phyloP scores from a whole-genome alignment of 805 yeast species.

The Ogataea thermomethanolica region DNA sequence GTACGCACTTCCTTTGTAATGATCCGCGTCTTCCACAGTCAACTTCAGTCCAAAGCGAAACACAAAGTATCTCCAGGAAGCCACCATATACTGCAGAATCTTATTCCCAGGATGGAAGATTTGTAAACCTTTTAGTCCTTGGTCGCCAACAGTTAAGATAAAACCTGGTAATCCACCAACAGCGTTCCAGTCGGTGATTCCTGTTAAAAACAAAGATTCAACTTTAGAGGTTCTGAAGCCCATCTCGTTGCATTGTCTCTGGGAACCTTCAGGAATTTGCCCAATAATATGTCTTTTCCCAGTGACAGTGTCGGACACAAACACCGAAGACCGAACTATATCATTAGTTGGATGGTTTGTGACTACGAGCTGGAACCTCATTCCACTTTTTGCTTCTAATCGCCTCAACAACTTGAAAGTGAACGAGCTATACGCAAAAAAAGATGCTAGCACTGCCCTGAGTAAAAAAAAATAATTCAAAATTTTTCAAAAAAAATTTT shows the following conservation, averaged over 20 bases:
- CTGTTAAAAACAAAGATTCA: conserved; percentile 70
- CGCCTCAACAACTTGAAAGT: conserved; percentile 9
- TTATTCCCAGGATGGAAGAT: conserved; percentile 48
- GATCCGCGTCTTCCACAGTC: conserved; percentile 19
- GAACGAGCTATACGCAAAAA: background rate
- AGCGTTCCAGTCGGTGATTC: conserved; percentile 71
- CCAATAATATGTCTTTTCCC: conserved; percentile 71
- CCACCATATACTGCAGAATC: conserved; percentile 51
- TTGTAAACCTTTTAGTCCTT: conserved; percentile 57
- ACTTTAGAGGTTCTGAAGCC: conserved; percentile 55
- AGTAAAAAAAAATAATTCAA: conserved; percentile 8
- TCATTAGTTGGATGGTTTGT: conserved; percentile 64
- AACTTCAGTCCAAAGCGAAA: conserved; percentile 70
- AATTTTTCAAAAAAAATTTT: conserved; percentile 11
- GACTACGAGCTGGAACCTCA: conserved; percentile 48
- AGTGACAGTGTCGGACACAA: conserved; percentile 44
- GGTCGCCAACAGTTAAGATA: conserved; percentile 76
- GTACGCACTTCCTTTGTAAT: conserved; percentile 14
- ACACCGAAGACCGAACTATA: conserved; percentile 51
- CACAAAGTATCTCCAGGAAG: conserved; percentile 85
- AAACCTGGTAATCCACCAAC: conserved; percentile 92
- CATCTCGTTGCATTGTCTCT: conserved; percentile 64
- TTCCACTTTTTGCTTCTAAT: conserved; percentile 11
- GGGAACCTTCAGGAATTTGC: conserved; percentile 80
- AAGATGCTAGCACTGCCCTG: conserved; percentile 4